Evolutionary conservation across 2,329 filamentous ascomycete genomes (phyloP), one percentile per base, ranked within the genome.

Genomic region (Neonectria coccinea): DNA sequence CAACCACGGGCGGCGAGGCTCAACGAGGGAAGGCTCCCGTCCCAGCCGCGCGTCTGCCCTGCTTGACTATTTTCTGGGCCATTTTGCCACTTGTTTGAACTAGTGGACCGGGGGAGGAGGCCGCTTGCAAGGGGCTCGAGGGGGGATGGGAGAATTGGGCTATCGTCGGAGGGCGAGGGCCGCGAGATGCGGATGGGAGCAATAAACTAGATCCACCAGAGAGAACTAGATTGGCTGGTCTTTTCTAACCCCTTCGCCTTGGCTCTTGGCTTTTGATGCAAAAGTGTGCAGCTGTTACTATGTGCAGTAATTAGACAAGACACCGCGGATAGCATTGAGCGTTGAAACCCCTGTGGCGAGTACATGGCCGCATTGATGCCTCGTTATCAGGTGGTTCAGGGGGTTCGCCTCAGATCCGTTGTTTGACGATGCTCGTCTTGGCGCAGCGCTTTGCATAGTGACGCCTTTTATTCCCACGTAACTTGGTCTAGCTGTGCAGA

Each of bases 371-470:
- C 20, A 55, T 31, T 16, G 59, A 27, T 33, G 47, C 29, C 48
- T 50, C 31, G 25, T 50, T 58, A 64, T 64, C 61, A 59, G 51
- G 56, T 20, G 51, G 44, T 45, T 59, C 51, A 59, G 56, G 61
- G 59, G 61, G 51, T 16, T 16, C n/a, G 47, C 6, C n/a, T 27
- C 29, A 20, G 11, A 20, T 42, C 39, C 4, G 20, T 42, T 7
- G 39, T 20, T 20, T 42, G 39, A 42, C 39, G n/a, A 42, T 42
- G 39, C 39, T 42, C 39, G 48, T n/a, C 29, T 51, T 20, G 48
- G 48, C 48, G 29, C 16, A n/a, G 25, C 9, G 22, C 25, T 25
- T 5, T 25, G 22, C 22, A 25, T 25, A 25, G 22, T 25, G 12
- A 14, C 45, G 22, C 27, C n/a, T 33, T 51, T 20, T 14, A 3